A percentile compares a stretch with the other conserved stretches of the same genome.
Conservation (phyloP, 192 early-diverging fungal genomes). For the Kickxella alabastrina region DNA sequence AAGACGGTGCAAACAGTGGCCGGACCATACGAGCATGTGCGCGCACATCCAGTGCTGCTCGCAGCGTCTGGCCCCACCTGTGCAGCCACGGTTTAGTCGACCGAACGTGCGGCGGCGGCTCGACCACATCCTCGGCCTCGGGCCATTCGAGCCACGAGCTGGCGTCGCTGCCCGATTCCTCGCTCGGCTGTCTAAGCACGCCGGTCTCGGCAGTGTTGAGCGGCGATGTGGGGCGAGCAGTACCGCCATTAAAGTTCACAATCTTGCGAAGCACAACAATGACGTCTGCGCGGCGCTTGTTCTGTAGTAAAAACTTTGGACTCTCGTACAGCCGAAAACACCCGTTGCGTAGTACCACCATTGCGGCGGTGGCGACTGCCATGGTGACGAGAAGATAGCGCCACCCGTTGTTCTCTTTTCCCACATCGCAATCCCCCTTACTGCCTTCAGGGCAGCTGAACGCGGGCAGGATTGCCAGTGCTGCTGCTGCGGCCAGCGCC, state of each 20-base stretch:
- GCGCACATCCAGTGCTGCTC: constrained; percentile 12
- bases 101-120: background rate
- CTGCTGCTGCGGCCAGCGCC: constrained; percentile 63
- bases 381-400: constrained; percentile 65
- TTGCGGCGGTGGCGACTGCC: constrained; percentile 59
- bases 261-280: constrained; percentile 65
- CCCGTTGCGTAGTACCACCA: constrained; percentile 67
- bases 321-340: constrained; percentile 71
- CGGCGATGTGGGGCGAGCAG: constrained; percentile 9
- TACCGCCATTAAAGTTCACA: constrained; percentile 58
- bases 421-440: constrained; percentile 51
- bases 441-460: constrained; percentile 60
- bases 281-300: constrained; percentile 61
- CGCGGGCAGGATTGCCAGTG: constrained; percentile 61
- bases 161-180: constrained; percentile 3
- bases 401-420: constrained; percentile 72
- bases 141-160: constrained; percentile 50
- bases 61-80: background rate
- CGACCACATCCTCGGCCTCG: constrained; percentile 10
- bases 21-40: constrained; percentile 26
- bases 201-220: background rate
- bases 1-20: constrained; percentile 56
- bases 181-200: background rate
- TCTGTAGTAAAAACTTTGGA: constrained; percentile 72
- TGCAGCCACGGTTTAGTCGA: constrained; percentile 1